Evolutionary conservation across 169 alveolate species (phyloP).

Genomic region (Eimeria sp.): DNA sequence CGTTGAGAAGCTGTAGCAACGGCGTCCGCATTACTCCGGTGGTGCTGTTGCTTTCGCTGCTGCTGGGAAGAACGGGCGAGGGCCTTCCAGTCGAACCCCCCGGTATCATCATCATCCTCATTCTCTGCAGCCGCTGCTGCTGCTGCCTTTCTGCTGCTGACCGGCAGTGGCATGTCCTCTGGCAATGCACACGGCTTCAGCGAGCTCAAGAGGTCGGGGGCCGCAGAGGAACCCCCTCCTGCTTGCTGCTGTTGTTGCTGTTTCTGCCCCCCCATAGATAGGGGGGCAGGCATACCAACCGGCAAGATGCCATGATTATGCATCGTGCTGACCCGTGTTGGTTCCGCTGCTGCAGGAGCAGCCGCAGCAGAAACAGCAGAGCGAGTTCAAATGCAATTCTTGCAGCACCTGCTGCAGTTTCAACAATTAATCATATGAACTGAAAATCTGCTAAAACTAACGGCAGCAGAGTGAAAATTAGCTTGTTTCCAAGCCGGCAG

Average conservation of each 20-base stretch:
- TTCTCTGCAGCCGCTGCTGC: conserved; percentile 66
- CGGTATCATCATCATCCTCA: conserved; percentile 30
- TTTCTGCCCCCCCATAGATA: not conserved
- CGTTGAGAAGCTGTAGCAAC: conserved; percentile 65
- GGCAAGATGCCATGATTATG: conserved; percentile 36
- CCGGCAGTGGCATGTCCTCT: conserved; percentile 68
- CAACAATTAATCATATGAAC: not conserved
- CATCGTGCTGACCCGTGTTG: conserved; percentile 22
- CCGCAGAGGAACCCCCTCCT: conserved; percentile 17
- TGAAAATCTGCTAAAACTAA: not conserved
- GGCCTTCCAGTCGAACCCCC: conserved; percentile 65
- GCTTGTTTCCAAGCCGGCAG: not conserved
- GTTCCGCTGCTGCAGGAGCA: conserved; percentile 27
- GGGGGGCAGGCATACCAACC: conserved; percentile 6
- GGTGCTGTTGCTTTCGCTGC: conserved; percentile 57
- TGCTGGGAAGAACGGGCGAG: conserved; percentile 32
- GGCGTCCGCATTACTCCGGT: not conserved
- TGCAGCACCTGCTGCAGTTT: conserved; percentile 1
- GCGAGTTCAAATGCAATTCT: not conserved
- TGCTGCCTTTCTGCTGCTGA: conserved; percentile 68
- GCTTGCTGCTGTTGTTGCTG: conserved; percentile 32
- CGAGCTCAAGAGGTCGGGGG: conserved; percentile 42
- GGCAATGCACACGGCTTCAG: conserved; percentile 63
- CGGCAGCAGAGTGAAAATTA: not conserved
- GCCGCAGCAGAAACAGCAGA: not conserved